phyloP scores from a whole-genome alignment of 2,329 filamentous ascomycete species.

The Aureobasidium sp. region DNA sequence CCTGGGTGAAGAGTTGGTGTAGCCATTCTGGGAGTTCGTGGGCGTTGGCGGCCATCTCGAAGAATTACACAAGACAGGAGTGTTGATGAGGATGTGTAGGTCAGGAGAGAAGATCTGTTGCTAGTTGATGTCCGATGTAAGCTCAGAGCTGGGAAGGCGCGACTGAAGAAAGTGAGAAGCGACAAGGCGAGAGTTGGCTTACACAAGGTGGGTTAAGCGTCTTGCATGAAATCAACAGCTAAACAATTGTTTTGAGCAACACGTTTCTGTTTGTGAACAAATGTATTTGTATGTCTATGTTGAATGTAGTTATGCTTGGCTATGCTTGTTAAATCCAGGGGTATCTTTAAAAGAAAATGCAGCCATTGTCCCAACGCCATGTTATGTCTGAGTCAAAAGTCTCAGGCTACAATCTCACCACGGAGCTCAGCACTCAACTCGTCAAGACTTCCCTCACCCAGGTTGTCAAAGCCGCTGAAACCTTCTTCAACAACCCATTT shows the following conservation, averaged over 20 bases:
- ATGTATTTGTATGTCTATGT: background rate
- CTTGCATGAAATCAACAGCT: no score
- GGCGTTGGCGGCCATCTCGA: background rate
- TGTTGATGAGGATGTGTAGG: background rate
- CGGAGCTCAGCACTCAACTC: slow-evolving; percentile 23
- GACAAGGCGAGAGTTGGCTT: background rate
- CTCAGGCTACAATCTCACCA: slow-evolving; percentile 3
- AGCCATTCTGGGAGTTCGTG: background rate
- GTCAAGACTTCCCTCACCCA: slow-evolving; percentile 27
- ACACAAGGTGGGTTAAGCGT: background rate
- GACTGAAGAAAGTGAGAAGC: background rate
- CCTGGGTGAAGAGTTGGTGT: background rate
- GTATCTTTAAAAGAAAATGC: slow-evolving; percentile 8
- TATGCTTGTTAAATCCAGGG: background rate
- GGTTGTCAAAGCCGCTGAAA: slow-evolving; percentile 62
- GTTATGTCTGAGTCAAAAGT: background rate
- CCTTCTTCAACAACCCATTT: slow-evolving; percentile 86
- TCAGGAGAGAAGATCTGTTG: background rate
- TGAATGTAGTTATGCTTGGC: background rate
- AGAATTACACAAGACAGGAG: background rate
- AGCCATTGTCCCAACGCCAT: background rate
- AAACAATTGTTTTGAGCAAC: background rate
- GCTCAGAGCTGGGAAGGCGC: background rate
- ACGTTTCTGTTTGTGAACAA: background rate
- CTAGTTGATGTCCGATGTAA: background rate